Evolutionary conservation across 108 stramenopile genomes (phyloP), one percentile per base, ranked within the genome.

Genomic region (Conticribra guillardii): DNA sequence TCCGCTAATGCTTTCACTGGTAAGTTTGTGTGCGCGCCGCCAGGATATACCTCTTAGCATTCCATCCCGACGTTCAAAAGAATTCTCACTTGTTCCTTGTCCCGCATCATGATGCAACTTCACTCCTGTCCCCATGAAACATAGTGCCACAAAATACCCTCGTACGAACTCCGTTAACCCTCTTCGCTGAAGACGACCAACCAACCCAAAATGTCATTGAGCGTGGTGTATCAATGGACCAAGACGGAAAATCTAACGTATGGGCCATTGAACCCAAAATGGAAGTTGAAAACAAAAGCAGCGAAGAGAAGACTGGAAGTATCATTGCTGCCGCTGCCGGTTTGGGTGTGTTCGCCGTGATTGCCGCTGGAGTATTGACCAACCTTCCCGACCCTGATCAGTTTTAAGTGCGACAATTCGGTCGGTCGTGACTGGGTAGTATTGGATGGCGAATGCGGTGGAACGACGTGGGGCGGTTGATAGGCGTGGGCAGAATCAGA

Each of bases 231-330:
- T 89, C 87, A 0, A 78, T 95, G 56, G 94, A 95, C 60, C 93
- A 95, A 78, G 94, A 95, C 54, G 96, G 97, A 64, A 98, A 98
- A 74, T 93, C 91, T 18, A 98, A 98, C 69, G 94, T 98, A 2
- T 98, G 97, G 97, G 96, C 97, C 27, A 95, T 98, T 69, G 97
- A 98, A 76, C 97, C 97, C 45, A 98, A 95, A 83, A 92, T 98
- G 90, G 88, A 95, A 80, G 87, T 96, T 47, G 89, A 90, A 9
- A 73, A 80, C 23, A 88, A 90, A 48, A 78, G 79, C 52, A 60
- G 70, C 37, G 93, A 91, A 80, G 90, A 97, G 63, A 87, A 92
- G 67, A 87, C 83, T 11, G 69, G 79, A 37, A 64, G 82, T 0
- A 70, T 75, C n/a, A 29, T 91, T 26, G 56, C 91, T 9, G 94